Conservation (phyloP, 192 early-diverging fungal species). For the Funneliformis mosseae region DNA sequence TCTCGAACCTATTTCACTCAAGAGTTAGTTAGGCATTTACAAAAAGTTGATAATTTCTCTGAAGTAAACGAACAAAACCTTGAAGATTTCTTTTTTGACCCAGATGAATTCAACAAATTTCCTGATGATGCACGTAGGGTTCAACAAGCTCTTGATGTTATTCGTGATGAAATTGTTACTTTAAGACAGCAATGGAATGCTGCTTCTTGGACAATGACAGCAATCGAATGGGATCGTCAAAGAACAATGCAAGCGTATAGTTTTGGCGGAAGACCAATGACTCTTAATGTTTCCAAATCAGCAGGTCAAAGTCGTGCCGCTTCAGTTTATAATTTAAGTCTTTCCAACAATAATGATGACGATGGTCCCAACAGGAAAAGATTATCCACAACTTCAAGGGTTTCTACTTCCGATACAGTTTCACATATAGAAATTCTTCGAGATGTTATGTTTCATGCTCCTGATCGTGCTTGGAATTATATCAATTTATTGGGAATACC, state of each 20-base stretch:
- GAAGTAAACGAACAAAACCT: slow-evolving; percentile 32
- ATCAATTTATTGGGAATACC: slow-evolving; percentile 15
- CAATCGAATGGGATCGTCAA: slow-evolving; percentile 36
- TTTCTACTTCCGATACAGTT: slow-evolving; percentile 10
- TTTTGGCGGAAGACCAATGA: slow-evolving; percentile 27
- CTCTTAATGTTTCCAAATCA: slow-evolving; percentile 9
- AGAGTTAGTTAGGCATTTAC: slow-evolving; percentile 24
- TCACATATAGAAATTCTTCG: slow-evolving; percentile 27
- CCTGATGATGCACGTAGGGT: slow-evolving; percentile 30
- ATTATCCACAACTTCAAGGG: neutral
- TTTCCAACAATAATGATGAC: neutral
- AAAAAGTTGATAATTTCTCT: slow-evolving; percentile 20
- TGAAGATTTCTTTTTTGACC: slow-evolving; percentile 33
- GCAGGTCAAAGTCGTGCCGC: slow-evolving; percentile 2
- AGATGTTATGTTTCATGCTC: slow-evolving; percentile 24
- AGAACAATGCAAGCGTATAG: slow-evolving; percentile 34
- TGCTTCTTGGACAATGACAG: slow-evolving; percentile 33
- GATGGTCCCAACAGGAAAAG: neutral
- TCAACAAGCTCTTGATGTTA: slow-evolving; percentile 22
- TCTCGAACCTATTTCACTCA: slow-evolving; percentile 18
- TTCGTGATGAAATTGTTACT: slow-evolving; percentile 28
- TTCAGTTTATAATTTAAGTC: slow-evolving; percentile 19
- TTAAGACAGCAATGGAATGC: slow-evolving; percentile 34
- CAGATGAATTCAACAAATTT: slow-evolving; percentile 20
- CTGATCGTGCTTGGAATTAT: slow-evolving; percentile 32